phyloP scores from a whole-genome alignment of 23 red algal species.

The Agarophyton chilense region DNA sequence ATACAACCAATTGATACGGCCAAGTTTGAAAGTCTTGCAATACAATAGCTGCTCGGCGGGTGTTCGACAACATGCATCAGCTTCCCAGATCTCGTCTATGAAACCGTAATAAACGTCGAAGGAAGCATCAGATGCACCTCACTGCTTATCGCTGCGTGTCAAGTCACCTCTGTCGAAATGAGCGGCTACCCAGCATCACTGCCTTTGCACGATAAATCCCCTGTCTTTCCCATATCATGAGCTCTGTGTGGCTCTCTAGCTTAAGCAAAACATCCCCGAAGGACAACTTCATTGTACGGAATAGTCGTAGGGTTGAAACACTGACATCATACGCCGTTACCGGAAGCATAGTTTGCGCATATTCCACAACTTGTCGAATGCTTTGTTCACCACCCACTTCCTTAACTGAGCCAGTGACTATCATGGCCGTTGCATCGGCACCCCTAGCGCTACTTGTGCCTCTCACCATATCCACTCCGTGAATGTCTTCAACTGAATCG shows the following conservation, averaged over 20 bases:
- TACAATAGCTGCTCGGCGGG: too few species aligned
- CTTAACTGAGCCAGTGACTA: not conserved
- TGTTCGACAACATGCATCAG: not conserved
- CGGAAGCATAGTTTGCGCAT: not conserved
- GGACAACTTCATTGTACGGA: not conserved
- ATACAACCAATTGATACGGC: too few species aligned
- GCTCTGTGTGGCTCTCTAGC: not conserved
- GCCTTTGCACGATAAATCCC: not conserved
- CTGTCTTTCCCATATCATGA: not conserved
- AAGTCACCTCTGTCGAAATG: not conserved
- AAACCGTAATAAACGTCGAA: not conserved
- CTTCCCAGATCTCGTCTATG: not conserved
- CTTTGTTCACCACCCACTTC: not conserved
- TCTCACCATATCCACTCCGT: not conserved
- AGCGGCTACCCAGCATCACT: not conserved
- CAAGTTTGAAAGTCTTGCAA: too few species aligned
- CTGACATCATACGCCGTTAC: not conserved
- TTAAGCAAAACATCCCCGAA: not conserved
- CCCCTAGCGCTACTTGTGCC: not conserved
- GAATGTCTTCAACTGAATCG: too few species aligned
- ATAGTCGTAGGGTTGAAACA: not conserved
- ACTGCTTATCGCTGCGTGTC: too few species aligned
- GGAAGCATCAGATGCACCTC: not conserved
- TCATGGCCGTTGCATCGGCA: not conserved
- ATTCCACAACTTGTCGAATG: not conserved